Evolutionary conservation across 23 red algal species (phyloP), one percentile per base, ranked within the genome.

Genomic region (Gracilaria caudata): DNA sequence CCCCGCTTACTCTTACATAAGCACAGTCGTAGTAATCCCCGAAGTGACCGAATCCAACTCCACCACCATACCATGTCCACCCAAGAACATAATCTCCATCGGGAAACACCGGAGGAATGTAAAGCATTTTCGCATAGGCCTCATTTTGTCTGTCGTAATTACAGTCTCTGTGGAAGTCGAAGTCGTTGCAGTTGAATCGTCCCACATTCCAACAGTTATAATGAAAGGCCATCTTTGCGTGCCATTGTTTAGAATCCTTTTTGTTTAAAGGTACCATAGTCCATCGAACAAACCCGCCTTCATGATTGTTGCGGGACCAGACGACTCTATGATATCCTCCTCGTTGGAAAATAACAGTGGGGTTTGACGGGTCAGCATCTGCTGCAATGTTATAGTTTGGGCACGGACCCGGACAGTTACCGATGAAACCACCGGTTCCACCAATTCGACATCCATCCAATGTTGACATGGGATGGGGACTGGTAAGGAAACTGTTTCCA

Each of bases 71-170:
- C 88, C 88, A 92, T 12, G 66, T 76, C 78, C 79, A 83, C 20
- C 88, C 88, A 43, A 92, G 77, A 13, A 92, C 88, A 38, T 92
- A 92, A 35, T 78, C 88, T 29, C 88, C 88, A 66, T 92, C 88
- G 21, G 88, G 88, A 54, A 92, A 75, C 6, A 92, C 88, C 2
- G 77, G 30, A 0, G 88, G 88, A 61, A 92, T 92, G 36, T 73
- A 72, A 1, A 92, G 1, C 41, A 71, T 63, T 40, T 56, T 83
- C 28, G 33, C 44, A 82, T 83, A 92, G 6, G 78, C 63, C 34
- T 70, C 77, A 38, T 45, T 83, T n/a, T 51, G 53, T 39, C 39
- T 43, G 57, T 73, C 88, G 55, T 71, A 83, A 34, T 73, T 59
- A 39, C 59, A 44, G 37, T 59, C 77, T 21, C 35, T 33, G 37